These are phyloP conservation scores for Dryadomyces quercus-mongolicae DNA, from an alignment of 2,329 filamentous ascomycete genomes.

Conservation along the genomic window DNA sequence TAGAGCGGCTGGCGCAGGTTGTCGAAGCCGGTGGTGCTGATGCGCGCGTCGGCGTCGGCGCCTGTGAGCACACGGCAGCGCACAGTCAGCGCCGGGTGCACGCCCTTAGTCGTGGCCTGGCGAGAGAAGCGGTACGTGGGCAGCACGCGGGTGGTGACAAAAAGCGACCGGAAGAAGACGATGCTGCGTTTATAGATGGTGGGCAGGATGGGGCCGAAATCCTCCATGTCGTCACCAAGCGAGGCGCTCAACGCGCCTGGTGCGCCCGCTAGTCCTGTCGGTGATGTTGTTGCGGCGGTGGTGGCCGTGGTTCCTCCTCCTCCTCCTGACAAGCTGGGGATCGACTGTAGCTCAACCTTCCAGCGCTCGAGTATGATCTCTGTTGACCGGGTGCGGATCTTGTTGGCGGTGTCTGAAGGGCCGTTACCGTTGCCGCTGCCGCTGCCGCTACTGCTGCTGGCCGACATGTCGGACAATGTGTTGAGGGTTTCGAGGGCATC, in stretches of 20 bases:
- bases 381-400: conserved; percentile 22
- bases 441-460: conserved; percentile 25
- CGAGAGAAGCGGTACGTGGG: conserved; percentile 77
- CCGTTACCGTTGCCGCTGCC: not conserved
- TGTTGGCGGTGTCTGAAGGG: conserved; percentile 14
- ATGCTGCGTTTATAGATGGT: conserved; percentile 97
- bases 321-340: conserved; percentile 16
- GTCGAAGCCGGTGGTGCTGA: conserved; percentile 47
- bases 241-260: not conserved
- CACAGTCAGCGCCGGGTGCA: conserved; percentile 55
- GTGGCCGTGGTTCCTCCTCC: too few species aligned
- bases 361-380: conserved; percentile 86
- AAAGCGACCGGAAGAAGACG: conserved; percentile 83
- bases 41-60: conserved; percentile 23
- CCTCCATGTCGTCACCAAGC: conserved; percentile 23
- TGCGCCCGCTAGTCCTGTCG: not conserved
- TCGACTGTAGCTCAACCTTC: conserved; percentile 68
- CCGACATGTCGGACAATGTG: conserved; percentile 39
- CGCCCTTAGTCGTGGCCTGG: conserved; percentile 59
- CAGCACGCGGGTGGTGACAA: conserved; percentile 67
- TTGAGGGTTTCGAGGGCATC: conserved; percentile 79
- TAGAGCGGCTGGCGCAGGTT: conserved; percentile 59
- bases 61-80: conserved; percentile 68
- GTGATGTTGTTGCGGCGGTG: conserved; percentile 4
- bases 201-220: conserved; percentile 56